phyloP scores from a whole-genome alignment of 148 eudicot species.

The Tetragonia tetragonoides region DNA sequence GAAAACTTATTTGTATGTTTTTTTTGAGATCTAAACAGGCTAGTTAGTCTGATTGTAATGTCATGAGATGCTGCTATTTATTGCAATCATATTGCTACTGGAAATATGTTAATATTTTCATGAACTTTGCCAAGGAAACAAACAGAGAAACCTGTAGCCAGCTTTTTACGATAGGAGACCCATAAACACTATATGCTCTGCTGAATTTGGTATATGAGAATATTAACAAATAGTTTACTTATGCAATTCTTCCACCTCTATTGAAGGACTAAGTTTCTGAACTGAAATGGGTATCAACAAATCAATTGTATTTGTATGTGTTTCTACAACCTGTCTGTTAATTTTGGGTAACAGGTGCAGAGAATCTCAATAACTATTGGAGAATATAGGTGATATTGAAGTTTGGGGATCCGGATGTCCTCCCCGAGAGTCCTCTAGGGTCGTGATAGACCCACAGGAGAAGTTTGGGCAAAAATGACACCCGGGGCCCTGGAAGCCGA shows the following conservation, averaged over 20 bases:
- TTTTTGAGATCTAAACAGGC: background rate
- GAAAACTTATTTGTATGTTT: background rate
- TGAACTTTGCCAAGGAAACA: background rate
- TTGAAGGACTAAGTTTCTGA: no score
- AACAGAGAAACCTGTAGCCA: background rate
- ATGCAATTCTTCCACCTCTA: background rate
- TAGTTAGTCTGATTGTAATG: background rate
- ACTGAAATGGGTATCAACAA: no score
- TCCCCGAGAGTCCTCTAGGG: no score
- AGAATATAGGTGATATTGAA: no score
- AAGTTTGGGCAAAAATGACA: no score
- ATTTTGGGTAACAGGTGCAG: no score
- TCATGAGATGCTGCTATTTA: constrained; percentile 2
- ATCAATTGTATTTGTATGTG: no score
- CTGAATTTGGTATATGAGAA: background rate
- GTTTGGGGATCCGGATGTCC: no score
- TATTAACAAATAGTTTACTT: background rate
- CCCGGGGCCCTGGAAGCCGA: no score
- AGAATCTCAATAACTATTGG: no score
- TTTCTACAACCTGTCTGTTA: no score
- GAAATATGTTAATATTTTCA: background rate
- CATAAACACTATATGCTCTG: background rate
- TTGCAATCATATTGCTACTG: background rate
- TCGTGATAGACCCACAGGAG: no score
- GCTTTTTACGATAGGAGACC: background rate